A percentile compares a stretch with the other conserved stretches of the same genome.
These are phyloP conservation scores for Metschnikowia gelsemii DNA, from an alignment of 805 yeast genomes.

Conservation along the genomic window DNA sequence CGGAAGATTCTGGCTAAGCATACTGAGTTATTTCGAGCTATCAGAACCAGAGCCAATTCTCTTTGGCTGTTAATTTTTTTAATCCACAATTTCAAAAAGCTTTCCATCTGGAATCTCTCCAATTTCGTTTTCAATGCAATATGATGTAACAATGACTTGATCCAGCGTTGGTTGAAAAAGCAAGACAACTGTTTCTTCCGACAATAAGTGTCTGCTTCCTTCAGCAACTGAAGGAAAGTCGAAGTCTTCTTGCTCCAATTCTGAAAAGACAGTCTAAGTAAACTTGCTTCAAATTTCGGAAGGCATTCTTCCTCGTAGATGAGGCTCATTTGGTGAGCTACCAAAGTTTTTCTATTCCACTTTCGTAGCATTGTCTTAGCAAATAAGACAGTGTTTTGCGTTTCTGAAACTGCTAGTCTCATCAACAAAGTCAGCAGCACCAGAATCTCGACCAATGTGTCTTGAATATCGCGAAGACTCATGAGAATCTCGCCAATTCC, in stretches of 20 bases:
- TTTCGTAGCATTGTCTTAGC: slow-evolving; percentile 11
- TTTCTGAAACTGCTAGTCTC: slow-evolving; percentile 28
- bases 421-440: slow-evolving; percentile 28
- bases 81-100: slow-evolving; percentile 13
- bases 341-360: slow-evolving; percentile 26
- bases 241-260: slow-evolving; percentile 17
- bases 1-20: background rate
- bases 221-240: slow-evolving; percentile 11
- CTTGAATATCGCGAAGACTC: slow-evolving; percentile 25
- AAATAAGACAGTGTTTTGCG: slow-evolving; percentile 3
- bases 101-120: slow-evolving; percentile 14
- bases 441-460: slow-evolving; percentile 1
- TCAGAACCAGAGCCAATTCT: slow-evolving; percentile 1
- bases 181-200: slow-evolving; percentile 14
- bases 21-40: background rate
- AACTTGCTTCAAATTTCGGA: background rate
- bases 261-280: slow-evolving; percentile 7
- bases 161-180: slow-evolving; percentile 13
- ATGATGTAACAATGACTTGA: slow-evolving; percentile 10
- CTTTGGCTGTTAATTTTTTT: background rate
- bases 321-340: slow-evolving; percentile 17
- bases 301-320: slow-evolving; percentile 12
- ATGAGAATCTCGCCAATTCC: slow-evolving; percentile 25
- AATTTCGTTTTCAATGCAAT: slow-evolving; percentile 15
- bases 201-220: slow-evolving; percentile 17